Percentiles rank a stretch among this genome's conserved stretches.
Conservation (phyloP, 1,284 basidiomycete species). For the Trichosporon sp. region DNA sequence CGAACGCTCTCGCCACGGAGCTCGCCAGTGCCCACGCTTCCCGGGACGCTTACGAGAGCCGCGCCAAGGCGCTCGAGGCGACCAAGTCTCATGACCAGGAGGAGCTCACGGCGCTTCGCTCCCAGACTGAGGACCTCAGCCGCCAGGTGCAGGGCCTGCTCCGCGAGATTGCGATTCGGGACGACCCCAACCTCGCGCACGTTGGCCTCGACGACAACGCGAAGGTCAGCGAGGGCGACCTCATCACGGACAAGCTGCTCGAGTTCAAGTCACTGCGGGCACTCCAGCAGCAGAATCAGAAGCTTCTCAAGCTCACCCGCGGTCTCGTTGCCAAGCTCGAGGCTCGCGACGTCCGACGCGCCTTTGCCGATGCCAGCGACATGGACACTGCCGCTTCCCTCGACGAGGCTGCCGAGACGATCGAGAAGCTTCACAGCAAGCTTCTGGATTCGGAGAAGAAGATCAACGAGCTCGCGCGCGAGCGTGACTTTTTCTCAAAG, state of each 20-base stretch:
- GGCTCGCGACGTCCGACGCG: conserved; percentile 64
- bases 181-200: conserved; percentile 73
- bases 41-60: conserved; percentile 52
- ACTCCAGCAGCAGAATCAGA: conserved; percentile 81
- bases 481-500: conserved; percentile 77
- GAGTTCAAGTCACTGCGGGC: conserved; percentile 75
- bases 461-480: conserved; percentile 74
- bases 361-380: conserved; percentile 54
- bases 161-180: conserved; percentile 70
- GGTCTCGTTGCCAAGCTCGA: conserved; percentile 75
- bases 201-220: conserved; percentile 59
- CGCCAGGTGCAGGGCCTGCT: conserved; percentile 76
- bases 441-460: conserved; percentile 64
- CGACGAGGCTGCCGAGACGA: conserved; percentile 78
- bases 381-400: conserved; percentile 50
- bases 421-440: conserved; percentile 70
- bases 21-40: conserved; percentile 65
- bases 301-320: conserved; percentile 75
- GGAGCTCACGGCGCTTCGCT: conserved; percentile 68
- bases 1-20: conserved; percentile 71
- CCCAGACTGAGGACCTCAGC: conserved; percentile 78
- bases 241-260: conserved; percentile 87
- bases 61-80: conserved; percentile 55
- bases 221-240: conserved; percentile 56
- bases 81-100: conserved; percentile 60